Conservation (phyloP, 805 yeast species). For the Grigorovia transvaalensis region DNA sequence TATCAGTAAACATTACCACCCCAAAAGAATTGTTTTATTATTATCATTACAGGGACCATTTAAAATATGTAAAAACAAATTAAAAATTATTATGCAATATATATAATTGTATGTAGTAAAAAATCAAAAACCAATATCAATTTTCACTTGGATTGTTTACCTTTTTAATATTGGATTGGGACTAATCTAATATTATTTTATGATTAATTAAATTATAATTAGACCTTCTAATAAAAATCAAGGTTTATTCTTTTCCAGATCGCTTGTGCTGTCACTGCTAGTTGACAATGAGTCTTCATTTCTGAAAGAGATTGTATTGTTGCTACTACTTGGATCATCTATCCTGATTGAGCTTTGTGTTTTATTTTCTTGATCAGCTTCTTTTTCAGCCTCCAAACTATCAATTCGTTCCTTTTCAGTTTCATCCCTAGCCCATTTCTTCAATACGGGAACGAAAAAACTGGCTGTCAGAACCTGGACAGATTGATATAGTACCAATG, state of each 20-base stretch:
- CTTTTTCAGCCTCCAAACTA: slow-evolving; percentile 5
- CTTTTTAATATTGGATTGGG: too few species aligned
- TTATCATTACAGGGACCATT: background rate
- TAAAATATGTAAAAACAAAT: background rate
- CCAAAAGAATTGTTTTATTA: background rate
- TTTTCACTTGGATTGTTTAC: background rate
- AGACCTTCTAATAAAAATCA: background rate
- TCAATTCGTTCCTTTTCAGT: slow-evolving; percentile 9
- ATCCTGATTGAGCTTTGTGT: slow-evolving; percentile 3
- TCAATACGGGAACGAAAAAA: slow-evolving; percentile 53
- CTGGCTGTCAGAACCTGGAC: slow-evolving; percentile 82
- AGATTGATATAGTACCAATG: slow-evolving; percentile 77
- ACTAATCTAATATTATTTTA: too few species aligned
- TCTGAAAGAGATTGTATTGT: background rate
- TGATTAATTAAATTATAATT: too few species aligned
- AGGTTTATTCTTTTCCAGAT: background rate
- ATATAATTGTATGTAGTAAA: too few species aligned
- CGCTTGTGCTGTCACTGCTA: background rate
- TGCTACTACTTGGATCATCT: background rate
- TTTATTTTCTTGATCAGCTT: background rate
- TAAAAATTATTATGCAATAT: too few species aligned
- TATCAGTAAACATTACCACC: background rate
- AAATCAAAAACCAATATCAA: too few species aligned
- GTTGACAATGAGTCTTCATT: background rate
- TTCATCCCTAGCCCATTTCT: slow-evolving; percentile 45